A percentile compares a stretch with the other conserved stretches of the same genome.
phyloP scores from a whole-genome alignment of 306 rosid genomes.

The Astragalus membranaceus region DNA sequence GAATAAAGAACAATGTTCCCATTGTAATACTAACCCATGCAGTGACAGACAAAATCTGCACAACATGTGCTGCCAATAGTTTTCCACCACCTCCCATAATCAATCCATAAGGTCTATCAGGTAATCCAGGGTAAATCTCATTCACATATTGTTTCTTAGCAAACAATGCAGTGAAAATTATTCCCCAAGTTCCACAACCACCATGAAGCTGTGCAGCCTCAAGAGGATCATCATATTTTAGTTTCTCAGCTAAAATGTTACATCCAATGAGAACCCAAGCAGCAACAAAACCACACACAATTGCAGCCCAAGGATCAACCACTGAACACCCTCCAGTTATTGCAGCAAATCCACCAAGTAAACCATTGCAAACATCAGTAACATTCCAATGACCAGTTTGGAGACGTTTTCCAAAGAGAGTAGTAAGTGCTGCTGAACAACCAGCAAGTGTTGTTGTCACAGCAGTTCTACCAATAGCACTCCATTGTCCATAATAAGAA shows the following conservation, averaged over 20 bases:
- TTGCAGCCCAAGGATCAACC: constrained; percentile 64
- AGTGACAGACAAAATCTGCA: constrained; percentile 29
- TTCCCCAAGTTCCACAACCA: constrained; percentile 60
- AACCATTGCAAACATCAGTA: constrained; percentile 51
- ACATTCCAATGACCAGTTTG: constrained; percentile 55
- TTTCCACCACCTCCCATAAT: constrained; percentile 48
- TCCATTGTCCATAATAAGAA: constrained; percentile 53
- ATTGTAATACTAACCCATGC: constrained; percentile 51
- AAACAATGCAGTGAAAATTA: constrained; percentile 46
- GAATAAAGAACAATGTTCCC: constrained; percentile 45
- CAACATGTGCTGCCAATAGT: constrained; percentile 43
- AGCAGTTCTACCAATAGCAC: constrained; percentile 57
- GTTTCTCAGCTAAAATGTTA: constrained; percentile 42
- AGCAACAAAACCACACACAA: constrained; percentile 52
- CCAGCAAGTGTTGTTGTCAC: constrained; percentile 57
- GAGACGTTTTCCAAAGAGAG: constrained; percentile 41
- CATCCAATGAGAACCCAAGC: constrained; percentile 52
- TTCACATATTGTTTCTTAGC: constrained; percentile 40
- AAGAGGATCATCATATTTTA: constrained; percentile 48
- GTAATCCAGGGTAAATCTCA: constrained; percentile 34
- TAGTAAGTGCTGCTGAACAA: constrained; percentile 42
- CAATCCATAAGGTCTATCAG: constrained; percentile 42
- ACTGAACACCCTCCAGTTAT: constrained; percentile 51
- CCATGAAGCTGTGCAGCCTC: constrained; percentile 63
- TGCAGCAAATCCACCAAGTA: constrained; percentile 63